Percentiles rank a stretch among this genome's conserved stretches.
Evolutionary conservation across 164 flowering plant genomes (phyloP).

Genomic region (Vitis cinerea): DNA sequence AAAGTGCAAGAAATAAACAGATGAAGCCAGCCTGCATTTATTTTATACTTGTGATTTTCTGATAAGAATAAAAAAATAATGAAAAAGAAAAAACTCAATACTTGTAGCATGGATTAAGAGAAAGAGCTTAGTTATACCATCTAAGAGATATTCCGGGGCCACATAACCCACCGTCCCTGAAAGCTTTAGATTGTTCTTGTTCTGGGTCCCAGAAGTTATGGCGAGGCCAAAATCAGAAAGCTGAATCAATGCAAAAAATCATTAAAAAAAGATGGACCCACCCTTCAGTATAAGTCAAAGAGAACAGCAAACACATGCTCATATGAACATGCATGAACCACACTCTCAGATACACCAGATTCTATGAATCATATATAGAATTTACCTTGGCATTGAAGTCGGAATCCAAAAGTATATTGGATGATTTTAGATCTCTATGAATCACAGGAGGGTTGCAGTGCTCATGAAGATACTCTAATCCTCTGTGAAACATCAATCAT

Average conservation of each 20-base stretch:
- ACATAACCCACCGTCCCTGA: slow-evolving; percentile 82
- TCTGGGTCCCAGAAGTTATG: slow-evolving; percentile 47
- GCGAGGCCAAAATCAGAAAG: slow-evolving; percentile 93
- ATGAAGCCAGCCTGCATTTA: too few relatives aligned
- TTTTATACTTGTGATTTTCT: too few relatives aligned
- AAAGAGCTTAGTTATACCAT: slow-evolving; percentile 51
- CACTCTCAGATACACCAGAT: neutral
- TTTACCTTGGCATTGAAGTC: slow-evolving; percentile 84
- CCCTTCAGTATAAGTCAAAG: too few relatives aligned
- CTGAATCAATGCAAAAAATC: slow-evolving; percentile 32
- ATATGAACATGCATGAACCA: neutral
- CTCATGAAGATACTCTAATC: slow-evolving; percentile 90
- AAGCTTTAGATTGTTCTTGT: slow-evolving; percentile 61
- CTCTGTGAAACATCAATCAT: slow-evolving; percentile 42
- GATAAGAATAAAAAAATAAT: neutral
- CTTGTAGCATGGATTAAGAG: neutral
- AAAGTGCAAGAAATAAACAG: too few relatives aligned
- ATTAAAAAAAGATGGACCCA: neutral
- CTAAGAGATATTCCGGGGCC: slow-evolving; percentile 88
- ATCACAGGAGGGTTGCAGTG: slow-evolving; percentile 81
- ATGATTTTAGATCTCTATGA: slow-evolving; percentile 87
- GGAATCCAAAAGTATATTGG: slow-evolving; percentile 87
- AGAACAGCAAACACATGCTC: neutral
- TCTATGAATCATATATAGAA: neutral
- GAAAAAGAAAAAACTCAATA: neutral